Conservation (phyloP, 192 early-diverging fungal genomes). For the Backusella sp. region DNA sequence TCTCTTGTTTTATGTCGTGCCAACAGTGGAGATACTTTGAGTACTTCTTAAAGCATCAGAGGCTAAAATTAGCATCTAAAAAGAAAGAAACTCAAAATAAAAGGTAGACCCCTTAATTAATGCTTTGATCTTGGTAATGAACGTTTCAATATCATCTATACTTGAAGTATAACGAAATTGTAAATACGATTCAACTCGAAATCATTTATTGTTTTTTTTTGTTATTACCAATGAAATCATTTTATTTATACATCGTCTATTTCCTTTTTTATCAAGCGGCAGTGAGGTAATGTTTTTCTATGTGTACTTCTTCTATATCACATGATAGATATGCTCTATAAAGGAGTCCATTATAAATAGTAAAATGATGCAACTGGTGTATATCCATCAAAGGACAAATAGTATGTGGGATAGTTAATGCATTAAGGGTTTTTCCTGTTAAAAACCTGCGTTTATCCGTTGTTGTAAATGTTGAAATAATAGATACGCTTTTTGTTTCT, state of each 20-base stretch:
- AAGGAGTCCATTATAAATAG: conserved; percentile 3
- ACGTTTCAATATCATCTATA: neutral
- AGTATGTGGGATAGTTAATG: neutral
- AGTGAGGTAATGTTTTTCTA: neutral
- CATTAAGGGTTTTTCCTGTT: neutral
- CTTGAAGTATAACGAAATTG: neutral
- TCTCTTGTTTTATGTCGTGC: neutral
- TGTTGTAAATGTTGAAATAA: neutral
- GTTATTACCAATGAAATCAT: neutral
- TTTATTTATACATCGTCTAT: neutral
- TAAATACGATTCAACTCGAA: neutral
- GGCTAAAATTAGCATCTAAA: neutral
- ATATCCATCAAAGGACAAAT: neutral
- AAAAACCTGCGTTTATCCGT: neutral
- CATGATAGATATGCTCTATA: neutral
- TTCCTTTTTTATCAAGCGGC: neutral
- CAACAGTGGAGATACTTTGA: neutral
- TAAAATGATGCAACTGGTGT: neutral
- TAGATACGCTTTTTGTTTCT: neutral
- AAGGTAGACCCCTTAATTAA: neutral
- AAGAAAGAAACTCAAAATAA: neutral
- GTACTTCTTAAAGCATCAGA: neutral
- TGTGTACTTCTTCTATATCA: neutral
- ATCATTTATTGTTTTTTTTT: neutral
- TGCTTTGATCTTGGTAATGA: neutral